A percentile compares a stretch with the other conserved stretches of the same genome.
Conservation (phyloP, 305 asterid genomes). For the Rubia peregrina region DNA sequence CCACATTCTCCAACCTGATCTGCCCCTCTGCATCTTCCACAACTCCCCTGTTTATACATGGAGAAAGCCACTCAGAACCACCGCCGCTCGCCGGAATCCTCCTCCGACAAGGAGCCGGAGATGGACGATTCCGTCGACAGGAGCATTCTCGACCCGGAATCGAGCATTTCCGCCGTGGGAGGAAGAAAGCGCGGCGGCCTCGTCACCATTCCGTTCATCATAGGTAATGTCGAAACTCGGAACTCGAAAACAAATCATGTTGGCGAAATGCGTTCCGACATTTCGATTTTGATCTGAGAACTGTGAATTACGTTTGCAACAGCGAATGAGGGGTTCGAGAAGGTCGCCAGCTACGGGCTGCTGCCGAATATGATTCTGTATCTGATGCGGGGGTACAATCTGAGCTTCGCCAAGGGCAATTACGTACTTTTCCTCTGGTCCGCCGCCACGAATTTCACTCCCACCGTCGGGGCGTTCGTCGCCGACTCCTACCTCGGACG, state of each 20-base stretch:
- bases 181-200: slow-evolving; percentile 24
- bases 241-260: background rate
- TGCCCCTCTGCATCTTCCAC: background rate
- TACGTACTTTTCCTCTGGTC: slow-evolving; percentile 29
- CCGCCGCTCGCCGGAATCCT: slow-evolving; percentile 4
- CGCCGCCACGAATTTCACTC: slow-evolving; percentile 47
- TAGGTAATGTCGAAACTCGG: slow-evolving; percentile 18
- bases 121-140: background rate
- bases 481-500: slow-evolving; percentile 52
- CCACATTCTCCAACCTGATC: background rate
- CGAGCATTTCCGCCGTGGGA: background rate
- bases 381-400: slow-evolving; percentile 23
- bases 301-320: background rate
- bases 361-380: slow-evolving; percentile 33
- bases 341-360: slow-evolving; percentile 34
- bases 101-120: background rate
- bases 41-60: background rate
- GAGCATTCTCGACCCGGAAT: slow-evolving; percentile 1
- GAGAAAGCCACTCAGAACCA: background rate
- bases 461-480: slow-evolving; percentile 46
- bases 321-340: slow-evolving; percentile 36
- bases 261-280: background rate
- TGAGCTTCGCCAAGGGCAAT: slow-evolving; percentile 22
- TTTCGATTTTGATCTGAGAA: background rate
- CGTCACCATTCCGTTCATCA: slow-evolving; percentile 30